Conservation (phyloP, 2,329 filamentous ascomycete genomes). For the Pyrenochaeta sp. region DNA sequence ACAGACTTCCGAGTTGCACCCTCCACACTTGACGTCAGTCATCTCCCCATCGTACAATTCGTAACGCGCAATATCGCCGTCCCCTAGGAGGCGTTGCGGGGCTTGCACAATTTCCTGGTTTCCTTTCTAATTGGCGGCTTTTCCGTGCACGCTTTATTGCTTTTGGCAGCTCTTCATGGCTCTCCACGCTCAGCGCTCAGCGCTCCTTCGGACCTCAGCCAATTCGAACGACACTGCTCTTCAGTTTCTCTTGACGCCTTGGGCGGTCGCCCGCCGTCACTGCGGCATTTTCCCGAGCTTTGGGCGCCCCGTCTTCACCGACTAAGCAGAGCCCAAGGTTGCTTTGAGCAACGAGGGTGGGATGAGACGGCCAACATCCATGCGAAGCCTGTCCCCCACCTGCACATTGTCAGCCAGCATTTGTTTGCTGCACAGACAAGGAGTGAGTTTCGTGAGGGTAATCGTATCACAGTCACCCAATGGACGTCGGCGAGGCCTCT, state of each 20-base stretch:
- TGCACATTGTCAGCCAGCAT: conserved; percentile 26
- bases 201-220: conserved; percentile 4
- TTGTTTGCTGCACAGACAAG: conserved; percentile 23
- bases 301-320: conserved; percentile 14
- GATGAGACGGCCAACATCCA: conserved; percentile 19
- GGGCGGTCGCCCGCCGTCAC: conserved; percentile 9
- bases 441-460: conserved; percentile 36
- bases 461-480: conserved; percentile 41
- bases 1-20: neutral
- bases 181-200: neutral
- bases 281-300: conserved; percentile 23
- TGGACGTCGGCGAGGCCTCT: conserved; percentile 7
- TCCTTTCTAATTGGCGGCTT: conserved; percentile 10
- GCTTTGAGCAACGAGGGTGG: conserved; percentile 20
- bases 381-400: conserved; percentile 28
- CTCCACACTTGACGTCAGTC: conserved; percentile 13
- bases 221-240: conserved; percentile 10
- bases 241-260: neutral
- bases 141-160: conserved; percentile 16
- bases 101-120: conserved; percentile 9
- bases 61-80: conserved; percentile 6
- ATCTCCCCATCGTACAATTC: conserved; percentile 7
- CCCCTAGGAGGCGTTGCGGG: conserved; percentile 9
- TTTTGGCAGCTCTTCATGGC: conserved; percentile 19
- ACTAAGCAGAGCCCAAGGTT: conserved; percentile 18